phyloP scores from a whole-genome alignment of 2,329 filamentous ascomycete species.

The Colletotrichum horii region DNA sequence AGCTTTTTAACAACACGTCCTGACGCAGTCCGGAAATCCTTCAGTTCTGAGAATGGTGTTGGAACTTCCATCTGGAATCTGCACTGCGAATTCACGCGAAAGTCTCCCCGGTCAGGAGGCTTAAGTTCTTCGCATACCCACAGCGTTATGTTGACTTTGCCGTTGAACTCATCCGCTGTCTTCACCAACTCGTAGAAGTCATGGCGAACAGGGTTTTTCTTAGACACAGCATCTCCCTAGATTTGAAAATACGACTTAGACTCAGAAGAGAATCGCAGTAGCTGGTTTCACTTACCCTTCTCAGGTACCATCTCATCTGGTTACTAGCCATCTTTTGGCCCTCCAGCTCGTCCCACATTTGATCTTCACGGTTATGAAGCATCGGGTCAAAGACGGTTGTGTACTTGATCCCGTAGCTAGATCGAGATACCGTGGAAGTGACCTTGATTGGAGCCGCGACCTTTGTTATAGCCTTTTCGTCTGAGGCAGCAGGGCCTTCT shows the following conservation, averaged over 20 bases:
- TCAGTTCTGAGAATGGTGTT: not conserved
- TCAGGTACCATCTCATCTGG: not conserved
- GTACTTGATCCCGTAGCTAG: not conserved
- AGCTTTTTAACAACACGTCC: not conserved
- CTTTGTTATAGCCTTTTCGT: no score
- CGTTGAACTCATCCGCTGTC: not conserved
- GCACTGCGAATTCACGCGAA: not conserved
- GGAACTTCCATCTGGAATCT: not conserved
- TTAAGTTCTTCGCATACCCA: not conserved
- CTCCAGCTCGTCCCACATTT: not conserved
- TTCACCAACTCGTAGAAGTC: not conserved
- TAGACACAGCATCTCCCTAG: not conserved
- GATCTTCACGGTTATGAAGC: rapidly evolving
- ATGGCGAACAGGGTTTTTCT: not conserved
- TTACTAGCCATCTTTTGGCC: not conserved
- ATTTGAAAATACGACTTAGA: no score
- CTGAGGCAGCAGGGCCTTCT: no score
- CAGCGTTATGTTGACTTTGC: not conserved
- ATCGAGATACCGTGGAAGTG: not conserved
- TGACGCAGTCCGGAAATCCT: not conserved
- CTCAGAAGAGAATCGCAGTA: not conserved
- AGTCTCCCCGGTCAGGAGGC: not conserved
- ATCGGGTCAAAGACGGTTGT: not conserved
- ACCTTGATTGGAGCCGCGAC: not conserved
- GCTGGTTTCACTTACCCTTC: not conserved